Conservation (phyloP, 2,329 filamentous ascomycete genomes). For the Alternaria gansuensis region DNA sequence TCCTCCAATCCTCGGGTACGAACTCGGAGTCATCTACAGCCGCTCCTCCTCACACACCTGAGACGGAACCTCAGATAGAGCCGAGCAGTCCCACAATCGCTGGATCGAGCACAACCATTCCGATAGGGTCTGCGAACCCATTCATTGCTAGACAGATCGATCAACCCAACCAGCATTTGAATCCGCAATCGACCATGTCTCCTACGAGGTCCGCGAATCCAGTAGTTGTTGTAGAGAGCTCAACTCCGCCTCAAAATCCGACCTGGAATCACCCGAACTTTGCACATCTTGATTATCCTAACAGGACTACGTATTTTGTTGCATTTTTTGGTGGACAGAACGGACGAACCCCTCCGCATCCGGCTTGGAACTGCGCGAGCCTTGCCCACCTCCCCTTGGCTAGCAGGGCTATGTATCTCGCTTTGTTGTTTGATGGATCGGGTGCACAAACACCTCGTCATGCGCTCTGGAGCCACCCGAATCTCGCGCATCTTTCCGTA, state of each 20-base stretch:
- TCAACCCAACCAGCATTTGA: background rate
- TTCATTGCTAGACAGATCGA: background rate
- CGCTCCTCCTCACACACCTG: rapidly evolving
- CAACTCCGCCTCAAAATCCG: background rate
- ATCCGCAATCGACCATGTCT: rapidly evolving
- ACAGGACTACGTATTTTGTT: background rate
- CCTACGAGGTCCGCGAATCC: background rate
- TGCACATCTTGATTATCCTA: background rate
- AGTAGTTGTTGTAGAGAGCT: background rate
- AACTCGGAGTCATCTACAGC: background rate
- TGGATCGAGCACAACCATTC: background rate
- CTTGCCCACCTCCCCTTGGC: background rate
- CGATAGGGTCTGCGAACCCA: background rate
- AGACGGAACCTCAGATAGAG: background rate
- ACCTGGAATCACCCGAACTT: background rate
- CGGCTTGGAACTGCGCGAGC: background rate
- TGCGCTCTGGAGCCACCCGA: background rate
- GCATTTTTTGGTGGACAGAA: too few species aligned
- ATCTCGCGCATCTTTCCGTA: background rate
- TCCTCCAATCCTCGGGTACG: too few species aligned
- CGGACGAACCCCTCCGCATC: background rate
- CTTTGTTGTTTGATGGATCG: background rate
- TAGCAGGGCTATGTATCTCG: background rate
- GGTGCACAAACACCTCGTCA: background rate
- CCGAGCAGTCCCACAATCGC: background rate